Evolutionary conservation across 768 basidiomycete genomes (phyloP), one percentile per base, ranked within the genome.

Genomic region (Suillus decipiens): DNA sequence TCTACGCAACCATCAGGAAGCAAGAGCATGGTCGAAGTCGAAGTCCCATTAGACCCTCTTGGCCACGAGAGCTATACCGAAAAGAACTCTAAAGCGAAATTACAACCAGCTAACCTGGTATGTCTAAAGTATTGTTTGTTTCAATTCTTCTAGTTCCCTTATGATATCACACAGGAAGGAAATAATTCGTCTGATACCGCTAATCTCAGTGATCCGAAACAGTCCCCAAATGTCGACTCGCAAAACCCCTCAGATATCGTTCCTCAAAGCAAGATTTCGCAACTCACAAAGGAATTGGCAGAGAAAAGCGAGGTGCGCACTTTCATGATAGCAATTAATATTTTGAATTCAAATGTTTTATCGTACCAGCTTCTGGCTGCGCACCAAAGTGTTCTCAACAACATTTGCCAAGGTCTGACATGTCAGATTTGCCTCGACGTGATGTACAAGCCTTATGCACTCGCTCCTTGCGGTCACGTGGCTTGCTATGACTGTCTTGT

Each of bases 341-440:
- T 43, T 54, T 43, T 54, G 31, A 64, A 11, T 36, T 37, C 66
- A 9, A 58, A 63, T 34, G 33, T 11, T 22, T 9, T 50, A 56
- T 62, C 41, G 15, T 28, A 64, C 4, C 59, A 86, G 85, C 73
- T 85, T 61, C 75, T 89, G 45, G 68, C 76, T 24, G 78, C 79
- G 64, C 86, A 92, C 66, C 80, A 87, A 75, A 68, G 76, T 10
- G 76, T 86, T 28, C 67, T 90, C n/a, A 71, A 72, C 4, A 78
- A 85, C 61, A 67, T 90, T 48, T 84, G 86, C 10, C 86, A 89
- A 64, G 81, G 87, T 0, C 73, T 91, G 31, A 89, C 85, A 14
- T 93, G 92, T 64, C 89, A 92, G 72, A 88, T 93, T 64, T 93
- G 92, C 70, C 78, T 92, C 33, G 90, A 92, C 67, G 77, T 90